Evolutionary conservation across 495 filamentous ascomycete species (phyloP), one percentile per base, ranked within the genome.

Genomic region (Annulohypoxylon nitens): DNA sequence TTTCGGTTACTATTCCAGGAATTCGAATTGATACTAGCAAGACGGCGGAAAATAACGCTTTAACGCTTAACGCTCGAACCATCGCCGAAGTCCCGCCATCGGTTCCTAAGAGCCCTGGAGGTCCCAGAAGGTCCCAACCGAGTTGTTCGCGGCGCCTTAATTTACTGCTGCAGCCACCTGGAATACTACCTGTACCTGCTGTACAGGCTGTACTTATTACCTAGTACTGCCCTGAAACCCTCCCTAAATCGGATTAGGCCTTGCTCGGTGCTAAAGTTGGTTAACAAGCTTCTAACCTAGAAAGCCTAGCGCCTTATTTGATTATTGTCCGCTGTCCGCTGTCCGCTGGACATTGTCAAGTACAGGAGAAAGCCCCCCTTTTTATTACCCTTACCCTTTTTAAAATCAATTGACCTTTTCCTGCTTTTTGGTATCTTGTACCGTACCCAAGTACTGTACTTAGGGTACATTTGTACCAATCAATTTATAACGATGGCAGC

Each of bases 401-500:
- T 30, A 30, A 30, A 30, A 30, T 30, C 30, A 30, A 30, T 30
- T 30, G 30, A 30, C 30, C 30, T 30, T 30, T 50, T 30, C 23
- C 16, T 60, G 14, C 26, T 43, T 39, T 45, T 34, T 41, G 3
- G n/a, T 62, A 0, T 14, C 45, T 10, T 55, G 45, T 62, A 37
- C 33, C 53, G 45, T 60, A 53, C 58, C 48, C 54, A 43, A 43
- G 39, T 43, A 43, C 39, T 63, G 59, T 63, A 68, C 55, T 30
- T 47, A 47, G 43, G 43, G 43, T 20, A 47, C 43, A 47, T 20
- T 60, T 16, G 61, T 67, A 67, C 61, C 73, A 34, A 74, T 60
- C 68, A 75, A 65, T 64, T 64, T 65, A 69, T 51, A 67, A 70
- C 66, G 61, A 77, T 76, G 68, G 71, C 63, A 71, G 69, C 71